These are phyloP conservation scores for Leccinum griseonigrum DNA, from an alignment of 1,284 basidiomycete genomes.

Conservation along the genomic window DNA sequence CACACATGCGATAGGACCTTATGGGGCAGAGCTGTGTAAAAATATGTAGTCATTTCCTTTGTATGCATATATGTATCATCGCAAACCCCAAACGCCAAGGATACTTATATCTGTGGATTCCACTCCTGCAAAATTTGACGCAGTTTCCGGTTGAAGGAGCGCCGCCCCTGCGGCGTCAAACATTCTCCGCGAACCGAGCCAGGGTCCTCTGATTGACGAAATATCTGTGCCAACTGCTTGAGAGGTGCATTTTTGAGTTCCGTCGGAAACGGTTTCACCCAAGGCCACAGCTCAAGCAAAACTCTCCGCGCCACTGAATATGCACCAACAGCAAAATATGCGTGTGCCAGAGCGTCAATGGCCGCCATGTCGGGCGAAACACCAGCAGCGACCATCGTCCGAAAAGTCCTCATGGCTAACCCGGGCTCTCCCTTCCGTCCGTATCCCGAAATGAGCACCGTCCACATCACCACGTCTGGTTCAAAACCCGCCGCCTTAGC, in stretches of 20 bases:
- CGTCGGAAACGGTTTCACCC: constrained; percentile 59
- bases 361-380: constrained; percentile 65
- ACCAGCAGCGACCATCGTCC: constrained; percentile 57
- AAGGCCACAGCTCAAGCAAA: constrained; percentile 61
- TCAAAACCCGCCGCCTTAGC: constrained; percentile 48
- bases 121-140: constrained; percentile 25
- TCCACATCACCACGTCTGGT: constrained; percentile 66
- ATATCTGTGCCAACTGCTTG: constrained; percentile 41
- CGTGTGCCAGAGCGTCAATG: constrained; percentile 66
- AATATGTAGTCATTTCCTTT: neutral
- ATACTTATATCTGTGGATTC: constrained; percentile 10
- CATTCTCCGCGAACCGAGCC: constrained; percentile 3
- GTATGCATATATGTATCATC: constrained; percentile 7
- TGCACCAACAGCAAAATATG: constrained; percentile 57
- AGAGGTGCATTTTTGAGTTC: constrained; percentile 42
- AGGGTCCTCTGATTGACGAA: constrained; percentile 33
- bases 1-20: constrained; percentile 27
- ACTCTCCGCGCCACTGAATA: constrained; percentile 49
- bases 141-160: constrained; percentile 32
- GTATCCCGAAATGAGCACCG: constrained; percentile 67
- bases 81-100: neutral
- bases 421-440: constrained; percentile 55
- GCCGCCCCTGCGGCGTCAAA: constrained; percentile 31
- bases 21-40: neutral
- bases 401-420: constrained; percentile 53